Conservation (phyloP, 805 yeast species). For the Candida nemodendra region DNA sequence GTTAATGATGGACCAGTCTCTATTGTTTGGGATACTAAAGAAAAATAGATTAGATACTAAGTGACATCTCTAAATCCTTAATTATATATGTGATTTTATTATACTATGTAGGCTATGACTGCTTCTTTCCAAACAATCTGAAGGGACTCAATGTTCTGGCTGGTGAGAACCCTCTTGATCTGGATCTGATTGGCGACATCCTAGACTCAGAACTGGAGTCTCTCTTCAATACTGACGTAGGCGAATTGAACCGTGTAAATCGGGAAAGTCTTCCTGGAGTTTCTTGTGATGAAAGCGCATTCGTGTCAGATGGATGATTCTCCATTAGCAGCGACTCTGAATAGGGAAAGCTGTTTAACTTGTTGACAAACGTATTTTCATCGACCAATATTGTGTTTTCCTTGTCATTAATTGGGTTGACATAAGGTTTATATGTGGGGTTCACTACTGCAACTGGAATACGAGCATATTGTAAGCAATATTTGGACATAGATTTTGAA, state of each 20-base stretch:
- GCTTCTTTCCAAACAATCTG: slow-evolving; percentile 22
- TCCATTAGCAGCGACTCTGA: slow-evolving; percentile 2
- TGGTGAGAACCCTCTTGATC: slow-evolving; percentile 29
- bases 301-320: slow-evolving; percentile 1
- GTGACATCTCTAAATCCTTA: too few species aligned
- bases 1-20: slow-evolving; percentile 95
- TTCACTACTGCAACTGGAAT: slow-evolving; percentile 47
- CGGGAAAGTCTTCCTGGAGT: slow-evolving; percentile 20
- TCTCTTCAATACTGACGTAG: slow-evolving; percentile 14
- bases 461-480: slow-evolving; percentile 44
- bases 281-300: slow-evolving; percentile 2
- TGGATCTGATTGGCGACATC: slow-evolving; percentile 22
- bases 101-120: too few species aligned
- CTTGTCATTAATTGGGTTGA: not conserved
- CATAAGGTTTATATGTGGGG: slow-evolving; percentile 28
- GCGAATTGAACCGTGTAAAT: slow-evolving; percentile 23
- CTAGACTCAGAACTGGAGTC: slow-evolving; percentile 15
- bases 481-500: slow-evolving; percentile 47
- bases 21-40: slow-evolving; percentile 71
- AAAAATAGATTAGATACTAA: slow-evolving; percentile 21
- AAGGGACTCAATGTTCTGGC: slow-evolving; percentile 33
- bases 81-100: too few species aligned
- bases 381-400: not conserved
- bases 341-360: slow-evolving; percentile 16
- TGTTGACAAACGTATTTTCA: slow-evolving; percentile 7